Evolutionary conservation across 139 green algal genomes (phyloP).

Genomic region (Haematococcus lacustris): DNA sequence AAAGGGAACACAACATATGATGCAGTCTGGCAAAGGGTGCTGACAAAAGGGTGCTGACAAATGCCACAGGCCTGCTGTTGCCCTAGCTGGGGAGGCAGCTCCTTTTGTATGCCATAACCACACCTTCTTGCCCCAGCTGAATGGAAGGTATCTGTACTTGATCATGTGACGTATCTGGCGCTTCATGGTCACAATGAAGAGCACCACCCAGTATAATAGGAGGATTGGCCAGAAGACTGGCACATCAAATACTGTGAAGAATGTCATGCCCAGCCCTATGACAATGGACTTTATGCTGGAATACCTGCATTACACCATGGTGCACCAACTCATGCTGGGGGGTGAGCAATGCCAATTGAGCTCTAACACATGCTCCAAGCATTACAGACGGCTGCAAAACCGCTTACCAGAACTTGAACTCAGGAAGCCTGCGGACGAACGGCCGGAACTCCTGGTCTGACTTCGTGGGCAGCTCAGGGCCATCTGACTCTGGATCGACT

Average conservation of each 20-base stretch:
- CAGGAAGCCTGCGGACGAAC: conserved; percentile 91
- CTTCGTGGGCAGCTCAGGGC: conserved; percentile 84
- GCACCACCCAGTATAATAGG: conserved; percentile 87
- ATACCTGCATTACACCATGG: conserved; percentile 74
- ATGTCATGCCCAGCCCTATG: conserved; percentile 82
- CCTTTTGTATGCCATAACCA: too few species aligned
- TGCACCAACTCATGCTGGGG: too few species aligned
- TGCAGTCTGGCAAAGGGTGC: too few species aligned
- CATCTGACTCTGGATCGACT: conserved; percentile 83
- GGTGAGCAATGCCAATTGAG: too few species aligned
- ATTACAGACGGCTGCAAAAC: too few species aligned
- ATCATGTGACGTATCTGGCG: conserved; percentile 97
- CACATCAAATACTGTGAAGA: conserved; percentile 94
- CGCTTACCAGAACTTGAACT: conserved; percentile 99
- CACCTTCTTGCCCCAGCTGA: conserved; percentile 40
- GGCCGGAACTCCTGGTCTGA: conserved; percentile 92
- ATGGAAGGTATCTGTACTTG: conserved; percentile 40
- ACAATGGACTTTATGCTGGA: conserved; percentile 71
- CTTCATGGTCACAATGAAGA: conserved; percentile 98
- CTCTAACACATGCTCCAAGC: too few species aligned
- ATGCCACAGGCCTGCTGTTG: too few species aligned
- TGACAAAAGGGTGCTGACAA: too few species aligned
- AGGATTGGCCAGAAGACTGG: conserved; percentile 99
- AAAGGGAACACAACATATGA: too few species aligned
- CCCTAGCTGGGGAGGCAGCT: too few species aligned